Evolutionary conservation across 176 grass and related monocot species (phyloP).

Genomic region (Phoenix roebelenii): DNA sequence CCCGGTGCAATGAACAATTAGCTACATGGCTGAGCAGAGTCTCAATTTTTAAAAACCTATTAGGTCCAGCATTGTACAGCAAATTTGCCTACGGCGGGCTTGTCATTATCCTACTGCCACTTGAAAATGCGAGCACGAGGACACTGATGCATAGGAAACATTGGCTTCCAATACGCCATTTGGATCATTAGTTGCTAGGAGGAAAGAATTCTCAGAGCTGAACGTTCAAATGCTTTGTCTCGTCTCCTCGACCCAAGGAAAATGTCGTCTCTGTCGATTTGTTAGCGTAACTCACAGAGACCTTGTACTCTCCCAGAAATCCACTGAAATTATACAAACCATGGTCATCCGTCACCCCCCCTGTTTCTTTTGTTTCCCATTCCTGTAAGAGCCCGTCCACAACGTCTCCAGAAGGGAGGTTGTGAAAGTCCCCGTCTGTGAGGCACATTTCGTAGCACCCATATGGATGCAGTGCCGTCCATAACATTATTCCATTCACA

Average conservation of each 20-base stretch:
- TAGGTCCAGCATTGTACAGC: too few relatives aligned
- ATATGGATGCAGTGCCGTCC: constrained; percentile 64
- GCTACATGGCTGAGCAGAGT: too few relatives aligned
- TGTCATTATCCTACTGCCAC: too few relatives aligned
- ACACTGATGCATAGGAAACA: too few relatives aligned
- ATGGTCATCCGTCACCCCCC: constrained; percentile 57
- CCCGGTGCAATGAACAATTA: too few relatives aligned
- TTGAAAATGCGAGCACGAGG: too few relatives aligned
- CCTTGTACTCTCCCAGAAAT: constrained; percentile 62
- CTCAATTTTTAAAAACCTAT: too few relatives aligned
- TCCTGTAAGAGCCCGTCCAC: constrained; percentile 67
- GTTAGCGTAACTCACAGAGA: constrained; percentile 50
- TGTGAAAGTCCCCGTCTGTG: constrained; percentile 55
- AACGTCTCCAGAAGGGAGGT: constrained; percentile 64
- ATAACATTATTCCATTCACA: constrained; percentile 74
- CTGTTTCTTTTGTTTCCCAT: constrained; percentile 51
- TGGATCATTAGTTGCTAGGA: too few relatives aligned
- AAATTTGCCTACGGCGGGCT: too few relatives aligned
- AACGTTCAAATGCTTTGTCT: constrained; percentile 84
- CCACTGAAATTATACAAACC: constrained; percentile 69
- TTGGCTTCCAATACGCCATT: too few relatives aligned
- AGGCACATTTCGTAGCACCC: constrained; percentile 99
- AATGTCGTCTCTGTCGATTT: constrained; percentile 44
- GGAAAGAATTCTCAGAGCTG: constrained; percentile 34
- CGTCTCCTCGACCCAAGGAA: constrained; percentile 61